A percentile compares a stretch with the other conserved stretches of the same genome.
Conservation (phyloP, 2,329 filamentous ascomycete genomes). For the Botrytis porri region DNA sequence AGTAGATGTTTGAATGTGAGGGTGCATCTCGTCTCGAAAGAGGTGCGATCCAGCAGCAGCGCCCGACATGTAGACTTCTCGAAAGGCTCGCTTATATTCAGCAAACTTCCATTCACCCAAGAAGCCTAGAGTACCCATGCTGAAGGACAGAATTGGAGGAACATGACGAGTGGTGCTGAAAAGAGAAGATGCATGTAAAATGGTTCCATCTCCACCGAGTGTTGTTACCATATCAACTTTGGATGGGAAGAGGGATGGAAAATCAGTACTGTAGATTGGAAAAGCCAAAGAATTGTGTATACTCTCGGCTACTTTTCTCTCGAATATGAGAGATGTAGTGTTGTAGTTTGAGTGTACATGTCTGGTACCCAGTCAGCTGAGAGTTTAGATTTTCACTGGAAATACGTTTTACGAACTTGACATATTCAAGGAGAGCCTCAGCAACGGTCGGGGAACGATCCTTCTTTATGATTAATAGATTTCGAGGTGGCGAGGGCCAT, state of each 20-base stretch:
- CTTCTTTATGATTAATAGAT: slow-evolving; percentile 68
- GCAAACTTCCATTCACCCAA: slow-evolving; percentile 94
- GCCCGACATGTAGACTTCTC: slow-evolving; percentile 86
- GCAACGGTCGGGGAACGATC: slow-evolving; percentile 48
- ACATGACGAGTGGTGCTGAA: slow-evolving; percentile 80
- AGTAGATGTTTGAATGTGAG: slow-evolving; percentile 28
- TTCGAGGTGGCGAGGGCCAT: slow-evolving; percentile 67
- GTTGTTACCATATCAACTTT: slow-evolving; percentile 90
- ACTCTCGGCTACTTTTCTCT: slow-evolving; percentile 68
- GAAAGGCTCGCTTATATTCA: slow-evolving; percentile 88
- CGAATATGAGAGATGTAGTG: slow-evolving; percentile 76
- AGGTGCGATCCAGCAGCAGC: slow-evolving; percentile 43
- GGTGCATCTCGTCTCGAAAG: slow-evolving; percentile 36
- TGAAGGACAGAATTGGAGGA: slow-evolving; percentile 89
- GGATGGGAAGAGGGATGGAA: slow-evolving; percentile 54
- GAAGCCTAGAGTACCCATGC: slow-evolving; percentile 94
- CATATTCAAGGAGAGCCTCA: slow-evolving; percentile 40
- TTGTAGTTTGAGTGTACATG: slow-evolving; percentile 81
- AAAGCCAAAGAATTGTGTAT: slow-evolving; percentile 70
- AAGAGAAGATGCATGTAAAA: slow-evolving; percentile 78
- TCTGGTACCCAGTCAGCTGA: slow-evolving; percentile 40
- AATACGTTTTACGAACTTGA: slow-evolving; percentile 31
- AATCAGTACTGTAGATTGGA: slow-evolving; percentile 61
- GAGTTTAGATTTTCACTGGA: neutral
- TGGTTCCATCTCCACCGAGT: slow-evolving; percentile 89